Evolutionary conservation across 352 stramenopile genomes (phyloP), one percentile per base, ranked within the genome.

Genomic region (Phytophthora vignae): DNA sequence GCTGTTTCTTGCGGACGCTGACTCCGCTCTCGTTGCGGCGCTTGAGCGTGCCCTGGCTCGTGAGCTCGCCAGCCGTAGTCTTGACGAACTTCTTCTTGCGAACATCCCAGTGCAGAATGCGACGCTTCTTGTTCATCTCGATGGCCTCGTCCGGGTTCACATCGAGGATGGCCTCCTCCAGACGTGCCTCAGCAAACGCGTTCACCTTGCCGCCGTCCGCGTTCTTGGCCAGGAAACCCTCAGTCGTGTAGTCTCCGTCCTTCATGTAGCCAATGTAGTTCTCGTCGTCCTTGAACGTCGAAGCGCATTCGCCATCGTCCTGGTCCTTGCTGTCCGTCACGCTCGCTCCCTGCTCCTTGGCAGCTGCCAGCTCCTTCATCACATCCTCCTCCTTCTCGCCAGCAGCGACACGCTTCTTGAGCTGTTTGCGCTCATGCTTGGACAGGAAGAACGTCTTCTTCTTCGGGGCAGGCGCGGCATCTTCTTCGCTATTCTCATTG

Each of bases 51-150:
- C 92, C 90, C 29, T 87, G 78, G 33, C 82, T 88, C 17, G 87
- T 95, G 53, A 98, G 80, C 69, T 98, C 96, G 38, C 92, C 91
- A 31, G 97, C 84, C 2, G 92, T 98, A 7, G 92, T 97, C 79
- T 98, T 97, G 55, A 99, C 91, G 67, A 97, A 99, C 73, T 98
- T 98, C 77, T 98, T 98, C 82, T 99, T 99, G 60, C 97, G 96
- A 52, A 96, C 96, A 81, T 99, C 98, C 98, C 98, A 99, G 79
- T 99, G 93, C 76, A 99, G 88, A 78, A 99, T 98, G 22, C 96
- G 87, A n/a, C 98, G 93, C 75, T 99, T 98, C 77, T 98, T 98
- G 67, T 98, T 97, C 81, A 99, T 91, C 66, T 98, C 94, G 31
- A 98, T 88, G n/a, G 98, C 97, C 65, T 99, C 97, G 67, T 99